Percentiles rank a stretch among this genome's conserved stretches.
Evolutionary conservation across 78 protist species (phyloP).

Genomic region (Planoprotostelium fungivorum): DNA sequence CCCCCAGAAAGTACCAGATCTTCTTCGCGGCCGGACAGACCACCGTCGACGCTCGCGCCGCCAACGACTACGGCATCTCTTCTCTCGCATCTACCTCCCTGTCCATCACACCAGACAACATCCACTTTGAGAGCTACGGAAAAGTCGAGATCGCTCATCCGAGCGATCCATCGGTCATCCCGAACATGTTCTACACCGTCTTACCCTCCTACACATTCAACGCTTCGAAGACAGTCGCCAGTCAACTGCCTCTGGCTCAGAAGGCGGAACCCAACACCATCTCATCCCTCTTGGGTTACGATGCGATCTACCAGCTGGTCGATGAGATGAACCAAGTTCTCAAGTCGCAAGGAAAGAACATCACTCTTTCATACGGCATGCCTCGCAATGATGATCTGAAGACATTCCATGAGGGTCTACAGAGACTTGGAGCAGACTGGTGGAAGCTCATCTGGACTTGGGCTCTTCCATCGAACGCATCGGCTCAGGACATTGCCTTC

Average conservation of each 20-base stretch:
- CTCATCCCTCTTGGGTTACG: not conserved
- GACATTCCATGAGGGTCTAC: not conserved
- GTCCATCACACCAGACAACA: not conserved
- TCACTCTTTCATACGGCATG: not conserved
- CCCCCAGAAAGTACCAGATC: slow-evolving; percentile 1
- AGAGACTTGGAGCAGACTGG: not conserved
- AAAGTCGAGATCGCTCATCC: not conserved
- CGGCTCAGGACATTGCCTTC: not conserved
- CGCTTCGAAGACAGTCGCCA: not conserved
- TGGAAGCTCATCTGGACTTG: not conserved
- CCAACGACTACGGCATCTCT: not conserved
- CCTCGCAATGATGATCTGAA: not conserved
- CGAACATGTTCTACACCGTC: not conserved
- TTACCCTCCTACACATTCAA: not conserved
- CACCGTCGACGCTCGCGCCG: not conserved
- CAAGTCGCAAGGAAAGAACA: not conserved
- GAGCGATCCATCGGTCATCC: not conserved
- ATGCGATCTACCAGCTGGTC: not conserved
- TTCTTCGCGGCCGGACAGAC: not conserved
- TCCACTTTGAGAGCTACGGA: not conserved
- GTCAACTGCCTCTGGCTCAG: not conserved
- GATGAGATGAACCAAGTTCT: not conserved
- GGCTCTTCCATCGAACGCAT: not conserved
- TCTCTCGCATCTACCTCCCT: not conserved
- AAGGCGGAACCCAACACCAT: not conserved